phyloP scores from a whole-genome alignment of 208 protist species.

The Entamoeba moshkovskii region DNA sequence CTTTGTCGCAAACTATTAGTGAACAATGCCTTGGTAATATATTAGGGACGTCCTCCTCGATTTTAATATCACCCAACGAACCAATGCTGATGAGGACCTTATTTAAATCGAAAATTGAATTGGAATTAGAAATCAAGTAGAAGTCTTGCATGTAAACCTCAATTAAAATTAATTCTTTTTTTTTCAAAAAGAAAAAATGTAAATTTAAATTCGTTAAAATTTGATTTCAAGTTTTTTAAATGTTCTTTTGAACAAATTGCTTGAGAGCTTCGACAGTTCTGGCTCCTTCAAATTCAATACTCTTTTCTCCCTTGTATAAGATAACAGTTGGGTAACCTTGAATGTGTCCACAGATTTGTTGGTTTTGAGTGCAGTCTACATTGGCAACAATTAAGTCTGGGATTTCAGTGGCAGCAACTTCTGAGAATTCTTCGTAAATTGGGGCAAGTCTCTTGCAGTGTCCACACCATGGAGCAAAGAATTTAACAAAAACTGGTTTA shows the following conservation, averaged over 20 bases:
- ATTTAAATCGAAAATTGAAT: no score
- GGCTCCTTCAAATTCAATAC: not conserved
- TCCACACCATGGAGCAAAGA: constrained; percentile 1
- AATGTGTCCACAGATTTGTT: not conserved
- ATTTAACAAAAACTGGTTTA: not conserved
- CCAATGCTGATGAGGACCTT: not conserved
- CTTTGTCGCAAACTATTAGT: not conserved
- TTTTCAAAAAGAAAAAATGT: no score
- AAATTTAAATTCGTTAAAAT: no score
- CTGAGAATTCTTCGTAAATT: constrained; percentile 1
- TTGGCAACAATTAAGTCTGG: not conserved
- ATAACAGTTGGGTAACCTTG: not conserved
- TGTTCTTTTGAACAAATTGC: not conserved
- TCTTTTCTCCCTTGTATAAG: not conserved
- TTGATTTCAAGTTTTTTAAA: no score
- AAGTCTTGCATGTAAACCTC: no score
- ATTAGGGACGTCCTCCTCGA: not conserved
- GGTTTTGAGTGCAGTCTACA: not conserved
- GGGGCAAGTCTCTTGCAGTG: not conserved
- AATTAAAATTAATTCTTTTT: no score
- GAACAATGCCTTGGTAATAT: not conserved
- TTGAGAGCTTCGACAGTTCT: not conserved
- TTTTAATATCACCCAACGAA: not conserved
- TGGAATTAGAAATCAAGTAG: no score
- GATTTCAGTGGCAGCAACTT: not conserved